A percentile compares a stretch with the other conserved stretches of the same genome.
These are phyloP conservation scores for Trifolium dubium DNA, from an alignment of 306 rosid species.

Conservation along the genomic window DNA sequence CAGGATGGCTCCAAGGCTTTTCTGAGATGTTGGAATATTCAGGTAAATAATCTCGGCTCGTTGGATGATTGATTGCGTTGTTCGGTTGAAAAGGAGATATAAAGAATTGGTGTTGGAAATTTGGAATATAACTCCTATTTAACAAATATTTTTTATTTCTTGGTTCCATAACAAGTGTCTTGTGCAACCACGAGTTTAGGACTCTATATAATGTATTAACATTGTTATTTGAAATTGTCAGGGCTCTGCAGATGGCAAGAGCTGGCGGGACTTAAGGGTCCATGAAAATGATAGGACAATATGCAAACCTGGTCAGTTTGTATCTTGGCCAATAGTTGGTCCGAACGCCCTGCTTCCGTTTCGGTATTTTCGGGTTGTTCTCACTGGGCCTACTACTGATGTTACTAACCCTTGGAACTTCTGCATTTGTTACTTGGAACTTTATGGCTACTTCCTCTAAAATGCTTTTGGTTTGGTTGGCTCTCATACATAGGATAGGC, in stretches of 20 bases:
- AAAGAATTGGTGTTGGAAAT: background rate
- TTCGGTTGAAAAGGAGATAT: background rate
- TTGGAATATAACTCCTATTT: background rate
- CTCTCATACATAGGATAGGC: background rate
- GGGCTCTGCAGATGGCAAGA: conserved; percentile 91
- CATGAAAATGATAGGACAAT: conserved; percentile 81
- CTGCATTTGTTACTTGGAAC: conserved; percentile 80
- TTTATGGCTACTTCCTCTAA: conserved; percentile 82
- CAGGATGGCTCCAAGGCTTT: conserved; percentile 91
- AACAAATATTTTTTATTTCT: background rate
- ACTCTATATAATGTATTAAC: background rate
- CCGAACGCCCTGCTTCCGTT: conserved; percentile 82
- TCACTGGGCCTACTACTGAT: conserved; percentile 70
- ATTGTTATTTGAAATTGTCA: conserved; percentile 36
- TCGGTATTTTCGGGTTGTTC: conserved; percentile 71
- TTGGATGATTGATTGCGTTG: background rate
- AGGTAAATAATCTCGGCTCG: conserved; percentile 54
- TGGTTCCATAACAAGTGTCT: background rate
- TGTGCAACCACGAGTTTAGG: background rate
- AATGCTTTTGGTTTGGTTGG: conserved; percentile 21
- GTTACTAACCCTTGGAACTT: conserved; percentile 77
- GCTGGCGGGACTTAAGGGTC: conserved; percentile 71
- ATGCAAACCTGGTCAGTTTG: conserved; percentile 89
- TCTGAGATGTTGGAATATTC: conserved; percentile 82
- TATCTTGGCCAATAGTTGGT: conserved; percentile 83